Evolutionary conservation across 2,329 filamentous ascomycete genomes (phyloP), one percentile per base, ranked within the genome.

Genomic region (Verticillium zaregamsianum): DNA sequence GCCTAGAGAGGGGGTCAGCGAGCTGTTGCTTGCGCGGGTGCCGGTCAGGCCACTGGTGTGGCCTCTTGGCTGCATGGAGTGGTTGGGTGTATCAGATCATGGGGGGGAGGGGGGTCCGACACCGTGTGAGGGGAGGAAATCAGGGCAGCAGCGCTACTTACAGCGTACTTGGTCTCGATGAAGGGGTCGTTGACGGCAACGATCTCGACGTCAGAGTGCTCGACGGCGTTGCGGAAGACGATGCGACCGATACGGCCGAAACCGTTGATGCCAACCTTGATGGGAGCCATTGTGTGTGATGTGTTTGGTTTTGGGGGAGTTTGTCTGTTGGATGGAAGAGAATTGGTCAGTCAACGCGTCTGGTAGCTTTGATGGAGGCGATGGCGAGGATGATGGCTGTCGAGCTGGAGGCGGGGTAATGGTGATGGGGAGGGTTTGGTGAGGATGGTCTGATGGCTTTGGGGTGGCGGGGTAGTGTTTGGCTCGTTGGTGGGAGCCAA

Each of bases 231-330:
- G 85, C 94, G 92, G 91, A 98, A 95, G 86, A 98, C 90, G 80
- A 99, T 97, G 80, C 95, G 91, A 76, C 95, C 95, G 82, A 99
- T 99, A 82, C 95, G 93, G 85, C 95, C 95, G 86, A 99, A 99
- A 81, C 95, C 94, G 90, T 97, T 98, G 90, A 97, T 97, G 80
- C 93, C 93, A 78, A 96, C 92, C 88, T 96, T 87, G 78, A 84
- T 78, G 77, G 76, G 74, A 77, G 76, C 72, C 77, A 79, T 79
- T 70, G 67, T 75, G 72, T 52, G 23, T 23, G 45, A 52, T 52
- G 20, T 52, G 20, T 35, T 5, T 35, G 45, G n/a, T 23, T 23
- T 23, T 45, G 9, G 17, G 39, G n/a, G 20, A 2, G n/a, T 52
- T 25, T 23, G 39, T 45, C 45, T 52, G 45, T 52, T 52, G 45